Evolutionary conservation across 805 yeast species (phyloP).

Genomic region (Scheffersomyces coipomensis): DNA sequence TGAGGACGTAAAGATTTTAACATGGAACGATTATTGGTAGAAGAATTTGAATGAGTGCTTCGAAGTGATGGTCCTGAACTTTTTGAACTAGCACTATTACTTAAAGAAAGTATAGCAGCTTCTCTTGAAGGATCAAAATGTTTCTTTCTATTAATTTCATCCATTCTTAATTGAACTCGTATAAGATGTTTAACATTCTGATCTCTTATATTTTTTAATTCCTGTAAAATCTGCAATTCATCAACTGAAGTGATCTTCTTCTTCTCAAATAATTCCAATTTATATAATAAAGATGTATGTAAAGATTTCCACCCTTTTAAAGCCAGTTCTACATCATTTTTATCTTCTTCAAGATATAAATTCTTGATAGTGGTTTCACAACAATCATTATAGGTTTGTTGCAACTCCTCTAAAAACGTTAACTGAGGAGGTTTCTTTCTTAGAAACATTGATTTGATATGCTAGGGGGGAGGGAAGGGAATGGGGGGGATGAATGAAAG

Average conservation of each 20-base stretch:
- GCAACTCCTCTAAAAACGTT: conserved; percentile 47
- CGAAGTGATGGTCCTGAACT: conserved; percentile 29
- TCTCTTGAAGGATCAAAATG: conserved; percentile 8
- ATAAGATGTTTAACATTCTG: conserved; percentile 43
- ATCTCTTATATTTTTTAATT: conserved; percentile 37
- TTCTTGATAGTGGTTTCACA: conserved; percentile 60
- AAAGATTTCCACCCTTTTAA: conserved; percentile 71
- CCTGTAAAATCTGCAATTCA: conserved; percentile 24
- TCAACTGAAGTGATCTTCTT: conserved; percentile 25
- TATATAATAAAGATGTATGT: conserved; percentile 59
- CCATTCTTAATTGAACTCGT: conserved; percentile 38
- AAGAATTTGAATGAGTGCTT: not conserved
- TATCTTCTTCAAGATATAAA: conserved; percentile 54
- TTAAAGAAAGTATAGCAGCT: not conserved
- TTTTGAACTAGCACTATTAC: conserved; percentile 2
- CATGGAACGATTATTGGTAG: conserved; percentile 20
- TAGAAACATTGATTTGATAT: conserved; percentile 49
- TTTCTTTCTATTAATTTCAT: conserved; percentile 30
- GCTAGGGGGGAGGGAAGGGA: too few relatives aligned
- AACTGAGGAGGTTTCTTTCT: conserved; percentile 62
- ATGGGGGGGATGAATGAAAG: too few relatives aligned
- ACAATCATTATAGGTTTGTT: conserved; percentile 59
- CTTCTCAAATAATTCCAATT: conserved; percentile 54
- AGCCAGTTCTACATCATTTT: conserved; percentile 49
- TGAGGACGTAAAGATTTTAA: conserved; percentile 29